Conservation (phyloP, 2,329 filamentous ascomycete species). For the Exophiala sideris region DNA sequence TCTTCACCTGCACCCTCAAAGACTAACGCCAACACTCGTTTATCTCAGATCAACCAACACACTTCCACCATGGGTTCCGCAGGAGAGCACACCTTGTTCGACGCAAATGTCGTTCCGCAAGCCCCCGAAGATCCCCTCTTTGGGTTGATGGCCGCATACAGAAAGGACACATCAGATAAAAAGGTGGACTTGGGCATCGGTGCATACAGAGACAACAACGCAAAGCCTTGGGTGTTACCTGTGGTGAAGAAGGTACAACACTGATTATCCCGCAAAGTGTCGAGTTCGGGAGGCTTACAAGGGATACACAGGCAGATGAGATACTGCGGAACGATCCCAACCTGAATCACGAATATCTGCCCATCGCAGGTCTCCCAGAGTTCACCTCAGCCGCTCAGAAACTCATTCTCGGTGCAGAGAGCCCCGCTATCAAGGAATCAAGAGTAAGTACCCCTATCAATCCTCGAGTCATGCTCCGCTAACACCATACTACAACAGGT, state of each 20-base stretch:
- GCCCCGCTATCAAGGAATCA: conserved; percentile 78
- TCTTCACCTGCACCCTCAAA: conserved; percentile 46
- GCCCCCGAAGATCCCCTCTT: conserved; percentile 95
- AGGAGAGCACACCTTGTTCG: conserved; percentile 60
- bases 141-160: conserved; percentile 83
- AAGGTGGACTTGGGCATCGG: conserved; percentile 96
- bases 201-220: conserved; percentile 90
- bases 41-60: conserved; percentile 65
- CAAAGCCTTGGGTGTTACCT: conserved; percentile 94
- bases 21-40: conserved; percentile 39
- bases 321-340: conserved; percentile 82
- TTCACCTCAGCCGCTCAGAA: conserved; percentile 90
- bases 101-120: conserved; percentile 73
- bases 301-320: conserved; percentile 66
- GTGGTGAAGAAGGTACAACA: conserved; percentile 85
- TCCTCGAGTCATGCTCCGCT: neutral
- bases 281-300: neutral
- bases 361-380: conserved; percentile 80
- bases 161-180: conserved; percentile 67
- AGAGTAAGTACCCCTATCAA: conserved; percentile 50
- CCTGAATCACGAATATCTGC: conserved; percentile 96
- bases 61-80: conserved; percentile 55
- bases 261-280: neutral
- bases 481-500: conserved; percentile 41
- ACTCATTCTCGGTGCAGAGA: conserved; percentile 76